Percentiles rank a stretch among this genome's conserved stretches.
These are phyloP conservation scores for Asclepias syriaca DNA, from an alignment of 257 asterid species.

Conservation along the genomic window DNA sequence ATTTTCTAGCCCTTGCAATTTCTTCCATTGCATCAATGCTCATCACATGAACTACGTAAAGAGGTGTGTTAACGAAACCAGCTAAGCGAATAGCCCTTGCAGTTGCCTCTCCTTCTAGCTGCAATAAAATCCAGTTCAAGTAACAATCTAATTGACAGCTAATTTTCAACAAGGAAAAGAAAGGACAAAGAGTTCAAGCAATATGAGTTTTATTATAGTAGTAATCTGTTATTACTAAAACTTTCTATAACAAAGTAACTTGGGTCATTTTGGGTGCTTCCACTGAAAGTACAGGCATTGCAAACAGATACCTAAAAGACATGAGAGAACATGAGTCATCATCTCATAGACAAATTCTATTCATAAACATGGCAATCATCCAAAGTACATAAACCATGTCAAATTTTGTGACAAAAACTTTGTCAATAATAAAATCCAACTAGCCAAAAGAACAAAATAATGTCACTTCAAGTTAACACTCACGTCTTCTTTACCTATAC, in stretches of 20 bases:
- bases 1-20: constrained; percentile 89
- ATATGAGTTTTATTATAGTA: background rate
- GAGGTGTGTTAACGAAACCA: constrained; percentile 85
- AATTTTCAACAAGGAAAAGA: background rate
- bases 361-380: background rate
- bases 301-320: background rate
- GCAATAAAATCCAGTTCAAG: constrained; percentile 21
- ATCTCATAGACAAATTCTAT: background rate
- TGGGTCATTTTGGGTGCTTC: too few relatives aligned
- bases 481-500: background rate
- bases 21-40: constrained; percentile 98
- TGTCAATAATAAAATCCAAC: too few relatives aligned
- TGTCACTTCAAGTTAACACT: background rate
- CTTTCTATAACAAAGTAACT: too few relatives aligned
- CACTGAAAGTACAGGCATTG: background rate
- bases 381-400: background rate
- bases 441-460: too few relatives aligned
- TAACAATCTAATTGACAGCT: background rate
- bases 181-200: background rate
- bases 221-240: background rate
- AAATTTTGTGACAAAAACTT: background rate
- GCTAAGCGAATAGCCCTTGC: constrained; percentile 92
- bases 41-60: constrained; percentile 97
- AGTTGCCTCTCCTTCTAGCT: constrained; percentile 98
- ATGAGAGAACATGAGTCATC: background rate